A percentile compares a stretch with the other conserved stretches of the same genome.
Evolutionary conservation across 106 monocot species (phyloP).

Genomic region (Dendrobium nobile): DNA sequence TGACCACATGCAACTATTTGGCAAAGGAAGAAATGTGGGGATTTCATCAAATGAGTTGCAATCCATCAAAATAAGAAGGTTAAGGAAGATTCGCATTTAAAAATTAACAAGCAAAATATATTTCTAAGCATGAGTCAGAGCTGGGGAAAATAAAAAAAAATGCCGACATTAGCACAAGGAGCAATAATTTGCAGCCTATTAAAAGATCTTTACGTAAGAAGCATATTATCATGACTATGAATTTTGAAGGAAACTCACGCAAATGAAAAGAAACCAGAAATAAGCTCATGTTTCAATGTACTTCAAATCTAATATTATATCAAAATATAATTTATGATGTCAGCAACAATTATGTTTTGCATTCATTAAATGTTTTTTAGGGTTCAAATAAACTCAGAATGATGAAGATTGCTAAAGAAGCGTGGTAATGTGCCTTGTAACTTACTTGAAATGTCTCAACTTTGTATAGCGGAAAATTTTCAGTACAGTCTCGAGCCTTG

Average conservation of each 20-base stretch:
- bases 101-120: not conserved
- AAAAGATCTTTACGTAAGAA: not conserved
- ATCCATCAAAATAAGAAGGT: not conserved
- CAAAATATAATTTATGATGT: not conserved
- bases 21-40: not conserved
- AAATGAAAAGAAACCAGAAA: not conserved
- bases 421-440: not conserved
- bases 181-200: not conserved
- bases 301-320: not conserved
- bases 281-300: not conserved
- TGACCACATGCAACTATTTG: not conserved
- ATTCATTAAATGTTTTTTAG: not conserved
- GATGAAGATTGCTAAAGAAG: conserved; percentile 4
- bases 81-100: not conserved
- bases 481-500: conserved; percentile 33
- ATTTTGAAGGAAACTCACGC: not conserved
- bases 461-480: conserved; percentile 37
- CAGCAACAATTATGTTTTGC: not conserved
- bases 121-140: not conserved
- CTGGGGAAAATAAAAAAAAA: not conserved
- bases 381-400: not conserved
- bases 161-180: not conserved
- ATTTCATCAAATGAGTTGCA: not conserved
- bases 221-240: not conserved
- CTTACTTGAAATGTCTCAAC: conserved; percentile 64